Evolutionary conservation across 1,284 basidiomycete genomes (phyloP), one percentile per base, ranked within the genome.

Genomic region (Leccinum variabile): DNA sequence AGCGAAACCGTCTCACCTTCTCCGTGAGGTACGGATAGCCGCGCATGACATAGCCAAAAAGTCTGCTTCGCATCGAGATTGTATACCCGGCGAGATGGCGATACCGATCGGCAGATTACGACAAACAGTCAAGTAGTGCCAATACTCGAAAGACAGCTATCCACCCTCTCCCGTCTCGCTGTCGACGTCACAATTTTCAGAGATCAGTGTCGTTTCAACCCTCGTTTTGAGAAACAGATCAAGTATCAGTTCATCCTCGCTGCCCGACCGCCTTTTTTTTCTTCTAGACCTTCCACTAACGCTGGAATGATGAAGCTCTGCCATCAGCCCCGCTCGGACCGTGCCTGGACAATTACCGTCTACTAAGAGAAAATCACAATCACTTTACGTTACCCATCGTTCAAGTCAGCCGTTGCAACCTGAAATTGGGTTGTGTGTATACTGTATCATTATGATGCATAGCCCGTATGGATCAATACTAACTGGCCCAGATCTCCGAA

Each of bases 341-440:
- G 63, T 65, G 56, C 60, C 64, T 59, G 39, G 53, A 9, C 56
- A 64, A 64, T 56, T 50, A 18, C 35, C 61, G 39, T 28, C 49
- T 62, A 3, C 13, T 2, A 14, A 28, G 14, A 60, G 59, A 53
- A 60, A 65, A 30, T 46, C 1, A 2, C 18, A 3, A 5, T 18
- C 18, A 18, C 5, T 4, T 65, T 65, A 65, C 65, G 65, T 65
- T 39, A 65, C 57, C 62, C 55, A 25, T 62, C 35, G 32, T 18
- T 3, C n/a, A 33, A 54, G 18, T 54, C 59, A 61, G n/a, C 22
- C 10, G 39, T 49, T 41, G 30, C 30, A 30, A 13, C 50, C 25
- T 16, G 28, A 28, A 28, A 28, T 10, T 59, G 44, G 54, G 46
- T 30, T 30, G 50, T 53, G n/a, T 53, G 50, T 30, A 10, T 50